A percentile compares a stretch with the other conserved stretches of the same genome.
Conservation (phyloP, 345 rosid species). For the Eutrema yunnanense region DNA sequence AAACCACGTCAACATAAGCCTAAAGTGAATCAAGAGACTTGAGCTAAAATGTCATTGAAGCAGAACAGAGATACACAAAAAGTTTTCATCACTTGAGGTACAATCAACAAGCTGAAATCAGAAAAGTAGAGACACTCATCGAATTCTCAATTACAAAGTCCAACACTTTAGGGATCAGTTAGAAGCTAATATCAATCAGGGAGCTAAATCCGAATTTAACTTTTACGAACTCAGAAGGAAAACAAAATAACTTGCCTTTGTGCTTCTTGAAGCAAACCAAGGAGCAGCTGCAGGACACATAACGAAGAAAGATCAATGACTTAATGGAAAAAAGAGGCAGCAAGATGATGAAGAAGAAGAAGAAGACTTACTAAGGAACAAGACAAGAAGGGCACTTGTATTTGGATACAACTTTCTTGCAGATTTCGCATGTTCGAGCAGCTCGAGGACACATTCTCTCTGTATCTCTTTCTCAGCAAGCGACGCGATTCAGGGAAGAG, state of each 20-base stretch:
- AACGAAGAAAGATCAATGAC: not conserved
- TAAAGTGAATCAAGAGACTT: not conserved
- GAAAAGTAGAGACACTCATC: not conserved
- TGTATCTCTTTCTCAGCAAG: not conserved
- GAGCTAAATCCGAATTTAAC: not conserved
- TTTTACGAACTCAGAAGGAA: not conserved
- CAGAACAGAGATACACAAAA: not conserved
- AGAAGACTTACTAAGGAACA: slow-evolving; percentile 54
- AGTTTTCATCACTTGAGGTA: not conserved
- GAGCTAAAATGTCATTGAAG: not conserved
- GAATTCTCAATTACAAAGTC: not conserved
- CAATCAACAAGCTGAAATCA: not conserved
- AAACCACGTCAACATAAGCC: not conserved
- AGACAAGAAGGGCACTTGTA: slow-evolving; percentile 85
- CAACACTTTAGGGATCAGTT: not conserved
- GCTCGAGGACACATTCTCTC: slow-evolving; percentile 29
- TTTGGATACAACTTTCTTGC: slow-evolving; percentile 53
- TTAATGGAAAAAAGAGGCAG: not conserved
- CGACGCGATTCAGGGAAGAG: not conserved
- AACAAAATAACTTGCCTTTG: slow-evolving; percentile 30
- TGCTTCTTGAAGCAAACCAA: slow-evolving; percentile 44
- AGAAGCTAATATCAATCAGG: not conserved
- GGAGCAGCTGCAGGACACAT: slow-evolving; percentile 55
- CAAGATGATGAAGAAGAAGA: not conserved
- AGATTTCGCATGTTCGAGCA: slow-evolving; percentile 44